Evolutionary conservation across 768 basidiomycete species (phyloP).

Genomic region (Termitomyces heimii): DNA sequence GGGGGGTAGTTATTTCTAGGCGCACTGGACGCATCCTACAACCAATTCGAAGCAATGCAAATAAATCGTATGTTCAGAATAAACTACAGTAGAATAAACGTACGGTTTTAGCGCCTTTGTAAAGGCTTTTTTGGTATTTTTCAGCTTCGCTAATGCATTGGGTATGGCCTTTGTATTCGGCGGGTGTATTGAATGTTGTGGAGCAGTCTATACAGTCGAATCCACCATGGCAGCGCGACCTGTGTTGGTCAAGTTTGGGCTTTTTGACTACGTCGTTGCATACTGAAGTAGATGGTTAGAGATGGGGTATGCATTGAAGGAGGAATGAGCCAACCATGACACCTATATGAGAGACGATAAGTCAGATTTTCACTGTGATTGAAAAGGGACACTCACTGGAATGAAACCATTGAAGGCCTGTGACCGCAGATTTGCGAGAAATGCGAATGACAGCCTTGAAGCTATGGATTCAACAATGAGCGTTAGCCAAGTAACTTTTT

Average conservation of each 20-base stretch:
- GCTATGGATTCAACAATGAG: too few species aligned
- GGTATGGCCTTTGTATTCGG: slow-evolving; percentile 78
- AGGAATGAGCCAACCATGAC: slow-evolving; percentile 50
- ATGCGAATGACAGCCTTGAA: not conserved
- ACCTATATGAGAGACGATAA: slow-evolving; percentile 35
- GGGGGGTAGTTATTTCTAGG: not conserved
- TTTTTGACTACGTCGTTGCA: slow-evolving; percentile 91
- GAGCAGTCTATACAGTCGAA: slow-evolving; percentile 89
- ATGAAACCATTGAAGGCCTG: slow-evolving; percentile 55
- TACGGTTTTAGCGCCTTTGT: slow-evolving; percentile 71
- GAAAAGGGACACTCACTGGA: slow-evolving; percentile 43
- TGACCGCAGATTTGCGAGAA: not conserved
- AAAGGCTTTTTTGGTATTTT: slow-evolving; percentile 85
- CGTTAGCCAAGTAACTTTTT: slow-evolving; percentile 2
- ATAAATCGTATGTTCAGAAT: not conserved
- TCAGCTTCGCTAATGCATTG: slow-evolving; percentile 87
- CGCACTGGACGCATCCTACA: not conserved
- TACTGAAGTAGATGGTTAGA: slow-evolving; percentile 28
- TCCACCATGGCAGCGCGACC: slow-evolving; percentile 50
- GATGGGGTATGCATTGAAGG: not conserved
- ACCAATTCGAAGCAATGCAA: not conserved
- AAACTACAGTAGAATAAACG: slow-evolving; percentile 7
- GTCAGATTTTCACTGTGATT: not conserved
- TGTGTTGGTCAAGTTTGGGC: slow-evolving; percentile 85
- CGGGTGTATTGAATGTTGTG: slow-evolving; percentile 71